Evolutionary conservation across 805 yeast genomes (phyloP), one percentile per base, ranked within the genome.

Genomic region (Candida sithepensis): DNA sequence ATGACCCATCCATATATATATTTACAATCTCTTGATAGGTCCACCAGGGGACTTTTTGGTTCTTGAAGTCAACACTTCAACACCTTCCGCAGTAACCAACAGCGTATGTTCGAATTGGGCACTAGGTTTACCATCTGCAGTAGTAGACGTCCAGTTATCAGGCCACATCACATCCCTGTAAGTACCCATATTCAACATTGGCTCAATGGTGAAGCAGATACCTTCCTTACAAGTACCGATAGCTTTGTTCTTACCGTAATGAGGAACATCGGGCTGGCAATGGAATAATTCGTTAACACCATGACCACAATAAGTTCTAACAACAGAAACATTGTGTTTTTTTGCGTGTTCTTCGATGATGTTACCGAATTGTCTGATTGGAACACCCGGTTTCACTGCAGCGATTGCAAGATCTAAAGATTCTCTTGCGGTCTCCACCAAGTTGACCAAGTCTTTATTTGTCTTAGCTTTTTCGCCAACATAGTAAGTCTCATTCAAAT

Each of bases 81-180:
- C 87, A 19, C 99, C 99, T 44, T 82, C 84, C 63, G 91, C 98
- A 7, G 99, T 94, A 36, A 94, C 94, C 49, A 94, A 68, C 62
- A 94, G 61, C 63, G 95, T 92, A 65, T 94, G 97, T 69, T 94
- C 96, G 59, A 94, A 94, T 68, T 94, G 99, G 0, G 99, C 98
- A 58, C 92, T 84, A 50, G 79, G 73, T 61, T 81, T 80, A 46
- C 99, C 99, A 64, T 94, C 99, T 37, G 82, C 82, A 16, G 99
- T 94, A 16, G 81, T 79, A 1, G 96, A 81, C 4, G 99, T 94
- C 99, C 99, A 94, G 67, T 88, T 86, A 67, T 94, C 99, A 2
- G 99, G 99, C 99, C 99, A 94, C 47, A 82, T 73, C 49, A 78
- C 68, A 67, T 91, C 98, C 61, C 79, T 79, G 71, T 79, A 85